Conservation (phyloP, 2,329 filamentous ascomycete species). For the Dothideomycetes sp. region DNA sequence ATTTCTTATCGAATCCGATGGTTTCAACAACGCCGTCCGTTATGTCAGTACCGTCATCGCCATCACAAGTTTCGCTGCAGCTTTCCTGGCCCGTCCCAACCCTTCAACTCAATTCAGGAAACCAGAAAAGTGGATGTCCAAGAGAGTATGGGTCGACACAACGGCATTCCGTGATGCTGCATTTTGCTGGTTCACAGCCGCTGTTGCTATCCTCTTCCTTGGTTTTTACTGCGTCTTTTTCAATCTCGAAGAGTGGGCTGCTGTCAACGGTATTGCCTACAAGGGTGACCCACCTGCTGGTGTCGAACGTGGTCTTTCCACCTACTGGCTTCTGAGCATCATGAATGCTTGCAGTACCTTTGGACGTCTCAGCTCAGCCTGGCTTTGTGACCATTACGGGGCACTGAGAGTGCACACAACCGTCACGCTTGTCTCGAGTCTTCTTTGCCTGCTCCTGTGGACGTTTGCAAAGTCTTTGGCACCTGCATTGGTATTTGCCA, state of each 20-base stretch:
- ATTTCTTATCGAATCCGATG: conserved; percentile 33
- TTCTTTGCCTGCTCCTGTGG: conserved; percentile 39
- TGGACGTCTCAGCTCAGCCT: conserved; percentile 38
- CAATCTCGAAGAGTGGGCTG: conserved; percentile 46
- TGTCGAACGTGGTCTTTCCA: conserved; percentile 27
- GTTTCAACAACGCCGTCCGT: conserved; percentile 38
- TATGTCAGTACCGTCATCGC: conserved; percentile 34
- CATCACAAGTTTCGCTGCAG: conserved; percentile 32
- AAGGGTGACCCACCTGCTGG: conserved; percentile 21
- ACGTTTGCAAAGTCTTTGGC: conserved; percentile 29
- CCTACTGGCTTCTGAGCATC: conserved; percentile 41
- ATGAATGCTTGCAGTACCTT: conserved; percentile 42
- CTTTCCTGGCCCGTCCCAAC: conserved; percentile 36
- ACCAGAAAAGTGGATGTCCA: conserved; percentile 32
- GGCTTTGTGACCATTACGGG: conserved; percentile 36
- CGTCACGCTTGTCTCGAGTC: conserved; percentile 32
- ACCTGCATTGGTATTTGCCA: conserved; percentile 38
- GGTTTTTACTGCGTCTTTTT: conserved; percentile 46
- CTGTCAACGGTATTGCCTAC: conserved; percentile 33
- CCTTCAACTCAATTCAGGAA: conserved; percentile 31
- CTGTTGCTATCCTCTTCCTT: conserved; percentile 41
- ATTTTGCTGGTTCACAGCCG: conserved; percentile 36
- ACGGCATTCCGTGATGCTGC: conserved; percentile 35
- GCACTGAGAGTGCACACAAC: conserved; percentile 38
- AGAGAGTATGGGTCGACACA: conserved; percentile 33